A percentile compares a stretch with the other conserved stretches of the same genome.
phyloP scores from a whole-genome alignment of 2,329 filamentous ascomycete species.

The Phialemonium atrogriseum region DNA sequence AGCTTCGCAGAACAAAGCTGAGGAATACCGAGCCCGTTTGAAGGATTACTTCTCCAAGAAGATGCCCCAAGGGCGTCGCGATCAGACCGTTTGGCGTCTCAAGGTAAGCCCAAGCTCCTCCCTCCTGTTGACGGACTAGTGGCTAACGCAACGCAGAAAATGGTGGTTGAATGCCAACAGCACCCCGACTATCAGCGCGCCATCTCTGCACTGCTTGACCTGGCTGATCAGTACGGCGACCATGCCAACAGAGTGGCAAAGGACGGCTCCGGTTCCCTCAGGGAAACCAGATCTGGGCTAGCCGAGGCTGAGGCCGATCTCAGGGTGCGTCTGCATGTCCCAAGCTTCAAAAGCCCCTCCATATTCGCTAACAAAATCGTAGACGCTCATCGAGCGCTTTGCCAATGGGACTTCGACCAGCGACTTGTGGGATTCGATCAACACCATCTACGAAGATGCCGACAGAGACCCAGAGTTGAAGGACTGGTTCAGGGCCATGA shows the following conservation, averaged over 20 bases:
- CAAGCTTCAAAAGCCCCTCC: slow-evolving; percentile 13
- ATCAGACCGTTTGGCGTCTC: slow-evolving; percentile 83
- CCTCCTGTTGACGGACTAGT: too few relatives aligned
- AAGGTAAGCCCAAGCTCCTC: slow-evolving; percentile 42
- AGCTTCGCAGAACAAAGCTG: slow-evolving; percentile 28
- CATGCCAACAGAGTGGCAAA: slow-evolving; percentile 60
- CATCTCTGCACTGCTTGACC: slow-evolving; percentile 74
- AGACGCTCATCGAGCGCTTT: slow-evolving; percentile 87
- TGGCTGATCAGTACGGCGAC: slow-evolving; percentile 77
- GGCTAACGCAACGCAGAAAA: slow-evolving; percentile 58
- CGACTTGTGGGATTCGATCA: slow-evolving; percentile 77
- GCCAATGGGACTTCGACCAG: slow-evolving; percentile 89
- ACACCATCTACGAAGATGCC: slow-evolving; percentile 78
- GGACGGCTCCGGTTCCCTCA: slow-evolving; percentile 59
- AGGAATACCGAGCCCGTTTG: slow-evolving; percentile 32
- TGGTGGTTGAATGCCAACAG: slow-evolving; percentile 92
- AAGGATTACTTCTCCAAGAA: slow-evolving; percentile 77
- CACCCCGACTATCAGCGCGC: slow-evolving; percentile 90
- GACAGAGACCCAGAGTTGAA: slow-evolving; percentile 80
- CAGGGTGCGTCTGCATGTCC: slow-evolving; percentile 38
- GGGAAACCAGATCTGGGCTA: slow-evolving; percentile 63
- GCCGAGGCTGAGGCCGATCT: slow-evolving; percentile 69
- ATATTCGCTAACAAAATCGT: slow-evolving; percentile 33
- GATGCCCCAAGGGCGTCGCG: slow-evolving; percentile 84
- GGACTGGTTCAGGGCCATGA: slow-evolving; percentile 75